Base-by-base conservation (phyloP, 2,329 filamentous ascomycete species). In the Trichoderma endophyticum region DNA sequence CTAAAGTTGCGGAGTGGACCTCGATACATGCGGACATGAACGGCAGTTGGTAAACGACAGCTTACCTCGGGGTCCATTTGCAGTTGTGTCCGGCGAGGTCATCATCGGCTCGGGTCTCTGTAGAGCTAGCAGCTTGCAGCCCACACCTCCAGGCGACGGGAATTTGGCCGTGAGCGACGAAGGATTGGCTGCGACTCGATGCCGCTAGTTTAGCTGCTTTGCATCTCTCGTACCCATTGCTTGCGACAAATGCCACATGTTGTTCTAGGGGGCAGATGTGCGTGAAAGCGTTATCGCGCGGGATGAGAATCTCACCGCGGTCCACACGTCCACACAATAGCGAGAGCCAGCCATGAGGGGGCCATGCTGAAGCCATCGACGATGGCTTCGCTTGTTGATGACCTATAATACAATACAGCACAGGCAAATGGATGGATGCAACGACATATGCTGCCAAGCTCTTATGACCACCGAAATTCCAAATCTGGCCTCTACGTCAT, bases 131-230 rank as follows among this genome's bases (percentile, higher is more conserved):
- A 8, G 30, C 30, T n/a, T 36, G 34, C 21, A 32, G 59, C 24
- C 48, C 30, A 63, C 32, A 64, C 56, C 5, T 30, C 36, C 32
- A n/a, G n/a, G 21, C 14, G 39, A 64, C 24, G 34, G 28, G 24
- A 18, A 43, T 57, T 57, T 30, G 43, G 32, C 14, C 48, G n/a
- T 57, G 60, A 9, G 15, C 18, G 59, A 54, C 39, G 54, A n/a
- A 4, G 66, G 56, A 69, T 61, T 51, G 57, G 39, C 28, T 54
- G 15, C 6, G 28, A 32, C 14, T 43, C 68, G 12, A 39, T n/a
- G 59, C 34, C 48, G 43, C 68, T 57, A 71, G 30, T 57, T 71
- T 71, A 71, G 68, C 21, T 71, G 68, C 48, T 36, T 30, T 15
- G 60, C 60, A 70, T 71, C 30, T 71, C 30, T 64, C 32, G 26